These are phyloP conservation scores for Lactifluus piperatus DNA, from an alignment of 768 basidiomycete species.

Conservation along the genomic window DNA sequence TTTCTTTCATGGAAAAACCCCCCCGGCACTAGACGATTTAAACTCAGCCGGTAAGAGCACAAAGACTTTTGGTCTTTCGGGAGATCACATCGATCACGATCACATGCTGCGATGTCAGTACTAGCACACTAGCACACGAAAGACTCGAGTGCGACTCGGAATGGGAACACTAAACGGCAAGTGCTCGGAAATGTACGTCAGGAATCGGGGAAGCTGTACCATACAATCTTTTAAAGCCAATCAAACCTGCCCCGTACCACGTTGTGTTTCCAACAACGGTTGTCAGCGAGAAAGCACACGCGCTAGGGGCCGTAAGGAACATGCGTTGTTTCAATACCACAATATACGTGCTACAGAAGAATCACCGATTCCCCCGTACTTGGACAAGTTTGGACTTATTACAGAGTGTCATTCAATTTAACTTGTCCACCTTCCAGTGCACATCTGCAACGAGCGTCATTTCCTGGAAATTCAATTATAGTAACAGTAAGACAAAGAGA, in stretches of 20 bases:
- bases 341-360: not conserved
- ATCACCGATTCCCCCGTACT: not conserved
- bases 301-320: not conserved
- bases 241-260: not conserved
- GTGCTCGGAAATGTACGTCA: not conserved
- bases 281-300: not conserved
- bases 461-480: too few species aligned
- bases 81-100: not conserved
- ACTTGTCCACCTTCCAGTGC: too few species aligned
- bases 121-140: not conserved
- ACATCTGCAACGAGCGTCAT: too few species aligned
- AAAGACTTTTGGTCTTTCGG: too few species aligned
- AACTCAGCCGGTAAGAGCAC: not conserved
- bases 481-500: not conserved
- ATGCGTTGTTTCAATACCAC: not conserved
- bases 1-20: too few species aligned
- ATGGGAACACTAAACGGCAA: not conserved
- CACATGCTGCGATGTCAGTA: slow-evolving; percentile 3
- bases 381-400: not conserved
- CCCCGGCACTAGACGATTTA: not conserved
- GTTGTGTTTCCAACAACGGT: slow-evolving; percentile 1
- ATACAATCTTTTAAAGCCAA: not conserved
- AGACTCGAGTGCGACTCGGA: not conserved
- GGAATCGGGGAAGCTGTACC: not conserved
- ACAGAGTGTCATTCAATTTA: too few species aligned